Conservation (phyloP, 225 moss, liverwort and hornwort species). For the Bryoerythrophyllum caledonicum region DNA sequence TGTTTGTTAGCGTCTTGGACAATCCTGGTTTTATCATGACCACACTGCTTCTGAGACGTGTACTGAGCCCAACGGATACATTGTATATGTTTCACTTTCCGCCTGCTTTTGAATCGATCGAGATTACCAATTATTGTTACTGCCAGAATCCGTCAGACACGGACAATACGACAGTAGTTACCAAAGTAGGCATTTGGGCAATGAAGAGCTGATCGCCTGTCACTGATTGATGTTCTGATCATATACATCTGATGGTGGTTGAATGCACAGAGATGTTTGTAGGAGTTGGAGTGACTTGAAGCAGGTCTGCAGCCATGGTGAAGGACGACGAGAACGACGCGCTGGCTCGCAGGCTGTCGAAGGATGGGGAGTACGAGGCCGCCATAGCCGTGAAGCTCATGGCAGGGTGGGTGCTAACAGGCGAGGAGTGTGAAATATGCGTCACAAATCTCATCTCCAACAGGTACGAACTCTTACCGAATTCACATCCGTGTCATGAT, state of each 20-base stretch:
- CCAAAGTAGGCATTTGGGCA: too few relatives aligned
- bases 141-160: not conserved
- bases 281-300: conserved; percentile 13
- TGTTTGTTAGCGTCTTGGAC: not conserved
- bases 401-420: conserved; percentile 49
- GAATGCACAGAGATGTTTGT: conserved; percentile 1
- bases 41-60: not conserved
- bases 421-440: conserved; percentile 47
- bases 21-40: not conserved
- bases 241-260: not conserved
- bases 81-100: not conserved
- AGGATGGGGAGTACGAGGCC: conserved; percentile 43
- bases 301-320: conserved; percentile 12
- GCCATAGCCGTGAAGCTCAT: conserved; percentile 50
- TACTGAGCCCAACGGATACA: not conserved
- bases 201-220: not conserved
- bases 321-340: conserved; percentile 48
- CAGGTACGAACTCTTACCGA: conserved; percentile 21
- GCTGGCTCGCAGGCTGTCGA: conserved; percentile 21
- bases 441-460: conserved; percentile 51
- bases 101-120: not conserved
- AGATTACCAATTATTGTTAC: not conserved
- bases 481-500: not conserved
- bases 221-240: conserved; percentile 1
- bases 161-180: not conserved